Evolutionary conservation across 2,329 filamentous ascomycete species (phyloP).

Genomic region (Talaromyces sp.): DNA sequence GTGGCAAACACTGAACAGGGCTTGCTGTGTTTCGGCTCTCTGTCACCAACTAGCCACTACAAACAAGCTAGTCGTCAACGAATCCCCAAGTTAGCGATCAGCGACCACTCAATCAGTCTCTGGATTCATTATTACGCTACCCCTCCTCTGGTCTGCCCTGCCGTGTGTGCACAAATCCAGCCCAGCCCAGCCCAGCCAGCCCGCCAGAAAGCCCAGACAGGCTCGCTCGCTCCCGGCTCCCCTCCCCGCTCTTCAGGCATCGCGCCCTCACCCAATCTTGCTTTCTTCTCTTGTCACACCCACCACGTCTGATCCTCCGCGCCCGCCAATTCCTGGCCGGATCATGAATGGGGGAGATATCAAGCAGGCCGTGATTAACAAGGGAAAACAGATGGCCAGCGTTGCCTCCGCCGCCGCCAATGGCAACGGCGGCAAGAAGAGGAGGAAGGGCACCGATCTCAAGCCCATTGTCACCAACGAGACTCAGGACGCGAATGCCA

Average conservation of each 20-base stretch:
- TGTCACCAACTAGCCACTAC: background rate
- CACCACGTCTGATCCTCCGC: background rate
- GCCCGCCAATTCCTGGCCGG: slow-evolving; percentile 8
- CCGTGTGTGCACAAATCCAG: background rate
- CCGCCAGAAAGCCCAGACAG: background rate
- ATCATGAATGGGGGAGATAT: slow-evolving; percentile 61
- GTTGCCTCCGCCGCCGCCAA: slow-evolving; percentile 42
- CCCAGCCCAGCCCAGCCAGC: background rate
- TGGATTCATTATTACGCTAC: background rate
- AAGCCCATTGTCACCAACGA: slow-evolving; percentile 65
- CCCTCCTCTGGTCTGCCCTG: background rate
- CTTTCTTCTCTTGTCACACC: background rate
- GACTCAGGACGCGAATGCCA: slow-evolving; percentile 42
- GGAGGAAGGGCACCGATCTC: slow-evolving; percentile 58
- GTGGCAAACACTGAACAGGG: background rate
- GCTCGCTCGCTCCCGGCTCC: background rate
- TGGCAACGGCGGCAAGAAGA: slow-evolving; percentile 59
- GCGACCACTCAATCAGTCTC: background rate
- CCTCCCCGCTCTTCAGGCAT: background rate
- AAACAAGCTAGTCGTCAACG: background rate
- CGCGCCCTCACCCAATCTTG: background rate
- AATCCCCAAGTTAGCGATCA: background rate
- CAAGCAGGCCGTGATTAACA: slow-evolving; percentile 60
- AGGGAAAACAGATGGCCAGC: slow-evolving; percentile 59
- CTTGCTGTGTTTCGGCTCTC: no score